Percentiles rank a stretch among this genome's conserved stretches.
Conservation (phyloP, 306 rosid species). For the Comarum palustre region DNA sequence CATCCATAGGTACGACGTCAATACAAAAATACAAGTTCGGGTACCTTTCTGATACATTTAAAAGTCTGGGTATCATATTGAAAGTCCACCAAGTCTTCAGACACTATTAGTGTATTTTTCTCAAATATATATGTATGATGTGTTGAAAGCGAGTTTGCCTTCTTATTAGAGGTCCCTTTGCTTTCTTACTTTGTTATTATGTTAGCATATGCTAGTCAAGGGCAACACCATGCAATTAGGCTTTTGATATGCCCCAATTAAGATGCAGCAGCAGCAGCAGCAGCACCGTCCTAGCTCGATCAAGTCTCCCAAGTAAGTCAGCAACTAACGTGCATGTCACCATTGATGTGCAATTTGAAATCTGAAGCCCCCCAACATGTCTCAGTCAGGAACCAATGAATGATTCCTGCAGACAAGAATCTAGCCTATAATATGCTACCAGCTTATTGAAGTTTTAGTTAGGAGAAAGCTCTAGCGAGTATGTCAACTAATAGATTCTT, state of each 20-base stretch:
- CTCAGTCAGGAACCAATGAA: neutral
- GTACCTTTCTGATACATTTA: no score
- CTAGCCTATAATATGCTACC: neutral
- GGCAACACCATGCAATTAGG: conserved; percentile 18
- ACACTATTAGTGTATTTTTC: no score
- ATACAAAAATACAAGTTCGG: no score
- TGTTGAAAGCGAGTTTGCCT: neutral
- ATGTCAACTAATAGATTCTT: neutral
- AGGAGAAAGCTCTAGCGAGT: neutral
- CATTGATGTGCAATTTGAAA: neutral
- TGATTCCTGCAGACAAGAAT: neutral
- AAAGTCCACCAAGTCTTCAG: no score
- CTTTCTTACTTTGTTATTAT: neutral
- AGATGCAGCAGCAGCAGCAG: neutral
- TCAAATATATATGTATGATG: no score
- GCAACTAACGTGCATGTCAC: conserved; percentile 8
- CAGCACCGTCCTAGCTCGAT: neutral
- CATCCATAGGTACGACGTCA: no score
- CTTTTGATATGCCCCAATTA: conserved; percentile 12
- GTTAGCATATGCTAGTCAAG: conserved; percentile 8
- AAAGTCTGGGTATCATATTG: no score
- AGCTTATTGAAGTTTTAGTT: neutral
- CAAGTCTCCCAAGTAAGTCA: neutral
- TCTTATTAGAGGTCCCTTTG: neutral
- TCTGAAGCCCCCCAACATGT: neutral